These are phyloP conservation scores for Phyllosticta capitalensis DNA, from an alignment of 2,329 filamentous ascomycete genomes.

Conservation along the genomic window DNA sequence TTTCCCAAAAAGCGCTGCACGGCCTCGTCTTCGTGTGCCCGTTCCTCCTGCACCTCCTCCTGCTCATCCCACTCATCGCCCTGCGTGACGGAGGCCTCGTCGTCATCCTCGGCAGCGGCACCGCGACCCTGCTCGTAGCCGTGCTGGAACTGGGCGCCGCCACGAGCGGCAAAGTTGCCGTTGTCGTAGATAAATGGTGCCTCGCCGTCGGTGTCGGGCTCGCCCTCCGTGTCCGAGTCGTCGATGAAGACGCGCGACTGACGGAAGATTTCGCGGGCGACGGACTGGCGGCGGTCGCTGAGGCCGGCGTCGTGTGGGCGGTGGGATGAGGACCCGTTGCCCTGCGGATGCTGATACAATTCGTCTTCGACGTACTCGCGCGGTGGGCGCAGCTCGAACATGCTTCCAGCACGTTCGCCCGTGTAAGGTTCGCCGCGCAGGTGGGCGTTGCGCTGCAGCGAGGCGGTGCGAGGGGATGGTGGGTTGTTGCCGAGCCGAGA, in stretches of 20 bases:
- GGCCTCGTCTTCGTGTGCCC: not conserved
- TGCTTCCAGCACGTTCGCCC: conserved; percentile 23
- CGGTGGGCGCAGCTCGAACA: conserved; percentile 28
- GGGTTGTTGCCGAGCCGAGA: conserved; percentile 19
- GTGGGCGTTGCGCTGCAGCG: conserved; percentile 7
- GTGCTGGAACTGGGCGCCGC: not conserved
- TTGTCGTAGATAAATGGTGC: not conserved
- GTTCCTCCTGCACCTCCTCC: not conserved
- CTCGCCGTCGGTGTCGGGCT: not conserved
- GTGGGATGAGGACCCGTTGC: conserved; percentile 17
- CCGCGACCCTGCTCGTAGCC: not conserved
- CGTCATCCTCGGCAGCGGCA: not conserved
- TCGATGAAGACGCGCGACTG: conserved; percentile 40
- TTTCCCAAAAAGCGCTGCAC: conserved; percentile 2
- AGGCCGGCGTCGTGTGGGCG: not conserved
- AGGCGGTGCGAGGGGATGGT: not conserved
- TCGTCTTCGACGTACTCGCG: conserved; percentile 16
- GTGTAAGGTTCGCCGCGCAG: conserved; percentile 10
- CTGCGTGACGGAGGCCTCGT: not conserved
- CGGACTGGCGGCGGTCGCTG: not conserved
- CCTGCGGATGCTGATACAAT: conserved; percentile 15
- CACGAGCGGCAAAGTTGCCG: not conserved
- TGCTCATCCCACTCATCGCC: not conserved
- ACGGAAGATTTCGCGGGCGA: conserved; percentile 31
- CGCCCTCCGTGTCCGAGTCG: conserved; percentile 18